These are phyloP conservation scores for Trichoderma asperellum DNA, from an alignment of 2,329 filamentous ascomycete genomes.

Conservation along the genomic window DNA sequence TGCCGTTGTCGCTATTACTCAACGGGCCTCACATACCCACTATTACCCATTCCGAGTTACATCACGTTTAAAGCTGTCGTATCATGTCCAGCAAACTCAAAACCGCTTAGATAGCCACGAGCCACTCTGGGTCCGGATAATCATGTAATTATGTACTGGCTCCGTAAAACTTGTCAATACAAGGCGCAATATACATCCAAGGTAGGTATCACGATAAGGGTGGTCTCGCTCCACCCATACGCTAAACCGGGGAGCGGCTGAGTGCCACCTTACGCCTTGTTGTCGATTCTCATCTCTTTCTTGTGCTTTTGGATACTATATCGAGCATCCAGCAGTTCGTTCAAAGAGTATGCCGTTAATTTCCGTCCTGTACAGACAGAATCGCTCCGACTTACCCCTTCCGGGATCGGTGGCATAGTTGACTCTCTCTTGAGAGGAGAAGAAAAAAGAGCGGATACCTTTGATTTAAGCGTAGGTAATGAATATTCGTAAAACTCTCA, in stretches of 20 bases:
- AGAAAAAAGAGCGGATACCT: background rate
- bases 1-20: conserved; percentile 24
- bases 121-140: background rate
- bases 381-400: background rate
- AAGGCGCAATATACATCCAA: background rate
- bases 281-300: background rate
- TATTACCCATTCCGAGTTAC: background rate
- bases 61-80: conserved; percentile 13
- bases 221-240: background rate
- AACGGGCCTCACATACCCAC: background rate
- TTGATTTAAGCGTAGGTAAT: background rate
- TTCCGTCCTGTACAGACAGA: background rate
- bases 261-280: background rate
- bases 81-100: background rate
- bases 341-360: background rate
- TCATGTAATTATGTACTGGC: background rate
- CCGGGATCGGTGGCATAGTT: background rate
- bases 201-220: background rate
- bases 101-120: background rate
- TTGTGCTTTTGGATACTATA: background rate
- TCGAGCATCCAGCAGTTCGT: background rate
- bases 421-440: background rate
- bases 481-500: background rate
- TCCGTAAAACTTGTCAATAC: background rate
- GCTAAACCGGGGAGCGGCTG: background rate